Percentiles rank a stretch among this genome's conserved stretches.
Evolutionary conservation across 2,329 filamentous ascomycete genomes (phyloP).

Genomic region (Metarhizium rileyi): DNA sequence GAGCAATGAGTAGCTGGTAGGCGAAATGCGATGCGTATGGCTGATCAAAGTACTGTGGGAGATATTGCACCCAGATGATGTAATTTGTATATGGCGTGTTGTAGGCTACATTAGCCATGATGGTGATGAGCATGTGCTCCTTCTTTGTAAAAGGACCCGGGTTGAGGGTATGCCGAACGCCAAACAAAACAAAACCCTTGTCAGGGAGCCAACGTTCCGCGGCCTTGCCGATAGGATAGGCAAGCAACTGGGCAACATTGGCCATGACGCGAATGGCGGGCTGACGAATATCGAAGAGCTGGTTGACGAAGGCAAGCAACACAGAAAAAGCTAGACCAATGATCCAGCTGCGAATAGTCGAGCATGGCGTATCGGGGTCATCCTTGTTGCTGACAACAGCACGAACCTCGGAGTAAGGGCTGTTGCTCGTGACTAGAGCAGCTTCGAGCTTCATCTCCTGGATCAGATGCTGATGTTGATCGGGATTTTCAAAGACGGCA

Average conservation of each 20-base stretch:
- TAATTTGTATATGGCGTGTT: slow-evolving; percentile 44
- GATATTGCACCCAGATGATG: slow-evolving; percentile 44
- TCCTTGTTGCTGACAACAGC: slow-evolving; percentile 48
- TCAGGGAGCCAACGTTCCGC: slow-evolving; percentile 42
- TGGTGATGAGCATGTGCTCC: slow-evolving; percentile 51
- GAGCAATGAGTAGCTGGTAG: slow-evolving; percentile 45
- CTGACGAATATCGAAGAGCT: slow-evolving; percentile 48
- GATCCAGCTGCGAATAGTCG: slow-evolving; percentile 44
- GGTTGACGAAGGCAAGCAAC: slow-evolving; percentile 41
- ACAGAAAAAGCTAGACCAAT: slow-evolving; percentile 43
- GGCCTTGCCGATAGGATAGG: slow-evolving; percentile 43
- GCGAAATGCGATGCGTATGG: slow-evolving; percentile 39
- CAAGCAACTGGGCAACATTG: slow-evolving; percentile 47
- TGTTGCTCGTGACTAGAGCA: slow-evolving; percentile 44
- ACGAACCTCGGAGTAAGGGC: slow-evolving; percentile 47
- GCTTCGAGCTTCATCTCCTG: slow-evolving; percentile 46
- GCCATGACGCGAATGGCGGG: slow-evolving; percentile 44
- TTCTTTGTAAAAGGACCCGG: slow-evolving; percentile 49
- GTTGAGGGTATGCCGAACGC: slow-evolving; percentile 39
- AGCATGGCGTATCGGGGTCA: slow-evolving; percentile 36
- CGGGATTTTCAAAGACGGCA: slow-evolving; percentile 32
- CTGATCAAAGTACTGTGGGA: slow-evolving; percentile 46
- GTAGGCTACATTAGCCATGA: slow-evolving; percentile 51
- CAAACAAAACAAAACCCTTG: slow-evolving; percentile 35
- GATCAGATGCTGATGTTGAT: slow-evolving; percentile 37